Evolutionary conservation across 345 rosid genomes (phyloP).

Genomic region (Eutrema yunnanense): DNA sequence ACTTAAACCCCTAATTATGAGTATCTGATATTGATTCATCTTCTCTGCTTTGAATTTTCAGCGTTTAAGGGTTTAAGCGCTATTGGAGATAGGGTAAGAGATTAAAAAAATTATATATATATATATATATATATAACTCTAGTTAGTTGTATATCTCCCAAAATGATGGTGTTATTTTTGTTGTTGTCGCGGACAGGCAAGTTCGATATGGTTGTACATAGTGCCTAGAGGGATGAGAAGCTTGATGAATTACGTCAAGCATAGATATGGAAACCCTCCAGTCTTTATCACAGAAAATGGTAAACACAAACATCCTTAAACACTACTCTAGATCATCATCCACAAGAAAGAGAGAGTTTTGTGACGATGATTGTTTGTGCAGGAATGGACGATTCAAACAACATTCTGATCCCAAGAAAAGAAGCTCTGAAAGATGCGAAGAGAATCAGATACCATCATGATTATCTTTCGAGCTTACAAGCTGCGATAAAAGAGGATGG

Average conservation of each 20-base stretch:
- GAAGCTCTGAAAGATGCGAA: conserved; percentile 69
- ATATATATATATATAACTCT: neutral
- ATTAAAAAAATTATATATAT: too few relatives aligned
- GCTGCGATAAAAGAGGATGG: conserved; percentile 91
- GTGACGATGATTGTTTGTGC: conserved; percentile 5
- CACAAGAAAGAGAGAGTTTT: neutral
- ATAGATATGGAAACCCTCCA: conserved; percentile 43
- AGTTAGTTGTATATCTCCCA: neutral
- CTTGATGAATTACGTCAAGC: conserved; percentile 50
- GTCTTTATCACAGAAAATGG: conserved; percentile 55
- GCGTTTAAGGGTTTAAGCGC: conserved; percentile 50
- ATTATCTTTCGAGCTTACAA: conserved; percentile 71
- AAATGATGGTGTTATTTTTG: neutral
- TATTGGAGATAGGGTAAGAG: conserved; percentile 68
- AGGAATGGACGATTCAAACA: conserved; percentile 94
- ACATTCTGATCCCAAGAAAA: conserved; percentile 34
- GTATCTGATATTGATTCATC: neutral
- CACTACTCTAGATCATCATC: neutral
- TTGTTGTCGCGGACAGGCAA: conserved; percentile 34
- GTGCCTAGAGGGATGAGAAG: conserved; percentile 58
- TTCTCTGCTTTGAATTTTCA: conserved; percentile 23
- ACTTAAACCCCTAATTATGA: neutral
- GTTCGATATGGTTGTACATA: conserved; percentile 54
- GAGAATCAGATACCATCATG: conserved; percentile 75
- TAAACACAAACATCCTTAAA: conserved; percentile 10